These are phyloP conservation scores for Earliella scabrosa DNA, from an alignment of 1,284 basidiomycete genomes.

Conservation along the genomic window DNA sequence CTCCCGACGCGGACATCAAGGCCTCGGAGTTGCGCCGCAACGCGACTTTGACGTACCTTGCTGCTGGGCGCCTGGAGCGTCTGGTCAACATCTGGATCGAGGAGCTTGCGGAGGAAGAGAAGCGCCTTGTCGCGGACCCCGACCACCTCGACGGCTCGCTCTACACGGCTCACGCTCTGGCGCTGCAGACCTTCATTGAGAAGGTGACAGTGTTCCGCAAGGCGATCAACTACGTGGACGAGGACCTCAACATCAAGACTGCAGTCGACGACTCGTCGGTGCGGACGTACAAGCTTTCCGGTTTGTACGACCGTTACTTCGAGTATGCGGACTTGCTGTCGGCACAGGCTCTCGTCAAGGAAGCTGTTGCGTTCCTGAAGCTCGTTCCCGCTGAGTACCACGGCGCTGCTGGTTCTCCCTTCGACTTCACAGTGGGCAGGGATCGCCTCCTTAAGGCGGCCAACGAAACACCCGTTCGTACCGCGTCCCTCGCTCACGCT, in stretches of 20 bases:
- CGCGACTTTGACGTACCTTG: slow-evolving; percentile 92
- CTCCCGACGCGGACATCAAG: slow-evolving; percentile 44
- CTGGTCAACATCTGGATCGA: slow-evolving; percentile 93
- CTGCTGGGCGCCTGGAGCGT: slow-evolving; percentile 88
- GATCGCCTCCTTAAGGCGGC: slow-evolving; percentile 64
- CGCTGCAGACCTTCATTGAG: slow-evolving; percentile 94
- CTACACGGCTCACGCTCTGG: slow-evolving; percentile 88
- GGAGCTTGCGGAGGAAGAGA: slow-evolving; percentile 90
- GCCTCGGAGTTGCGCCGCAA: slow-evolving; percentile 79
- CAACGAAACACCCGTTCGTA: slow-evolving; percentile 36
- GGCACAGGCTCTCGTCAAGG: slow-evolving; percentile 85
- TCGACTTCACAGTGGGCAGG: slow-evolving; percentile 66
- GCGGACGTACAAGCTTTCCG: slow-evolving; percentile 83
- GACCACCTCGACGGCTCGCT: slow-evolving; percentile 52
- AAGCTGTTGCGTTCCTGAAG: slow-evolving; percentile 83
- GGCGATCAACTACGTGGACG: slow-evolving; percentile 88
- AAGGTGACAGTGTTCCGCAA: slow-evolving; percentile 95
- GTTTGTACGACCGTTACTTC: slow-evolving; percentile 91
- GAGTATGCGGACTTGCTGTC: slow-evolving; percentile 96
- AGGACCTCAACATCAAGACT: slow-evolving; percentile 58
- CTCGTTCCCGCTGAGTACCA: slow-evolving; percentile 84
- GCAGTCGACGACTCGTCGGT: slow-evolving; percentile 48
- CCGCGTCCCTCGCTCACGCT: slow-evolving; percentile 27
- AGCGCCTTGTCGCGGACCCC: slow-evolving; percentile 49
- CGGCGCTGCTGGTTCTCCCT: slow-evolving; percentile 52